A percentile compares a stretch with the other conserved stretches of the same genome.
Evolutionary conservation across 225 moss, liverwort and hornwort genomes (phyloP).

Genomic region (Pseudisothecium myosuroides): DNA sequence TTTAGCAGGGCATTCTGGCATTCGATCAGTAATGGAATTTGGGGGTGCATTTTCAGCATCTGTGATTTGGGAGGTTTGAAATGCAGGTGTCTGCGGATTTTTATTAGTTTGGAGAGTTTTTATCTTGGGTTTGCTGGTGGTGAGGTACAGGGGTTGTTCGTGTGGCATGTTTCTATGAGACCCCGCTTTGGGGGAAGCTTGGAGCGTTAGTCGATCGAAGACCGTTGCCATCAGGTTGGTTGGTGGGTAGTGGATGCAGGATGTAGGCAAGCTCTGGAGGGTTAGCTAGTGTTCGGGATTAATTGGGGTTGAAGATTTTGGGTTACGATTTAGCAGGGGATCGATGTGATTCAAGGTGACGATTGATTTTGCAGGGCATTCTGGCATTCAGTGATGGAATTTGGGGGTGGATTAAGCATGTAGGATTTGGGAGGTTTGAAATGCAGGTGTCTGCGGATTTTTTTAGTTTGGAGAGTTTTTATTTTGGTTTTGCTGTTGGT

Average conservation of each 20-base stretch:
- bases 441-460: neutral
- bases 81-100: too few species aligned
- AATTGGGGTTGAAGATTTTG: neutral
- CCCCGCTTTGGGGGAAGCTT: neutral
- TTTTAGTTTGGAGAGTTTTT: too few species aligned
- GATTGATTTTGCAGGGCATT: neutral
- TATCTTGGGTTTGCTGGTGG: too few species aligned
- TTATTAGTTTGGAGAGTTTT: too few species aligned
- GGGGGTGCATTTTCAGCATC: neutral
- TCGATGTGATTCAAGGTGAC: too few species aligned
- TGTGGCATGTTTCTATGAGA: too few species aligned
- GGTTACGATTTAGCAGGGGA: neutral
- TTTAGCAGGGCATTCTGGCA: neutral
- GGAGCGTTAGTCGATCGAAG: neutral
- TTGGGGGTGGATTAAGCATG: neutral
- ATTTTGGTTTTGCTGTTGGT: neutral
- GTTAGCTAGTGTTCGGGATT: neutral
- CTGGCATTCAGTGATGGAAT: neutral
- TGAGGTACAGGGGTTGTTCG: too few species aligned
- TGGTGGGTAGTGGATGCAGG: neutral
- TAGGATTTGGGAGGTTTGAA: neutral
- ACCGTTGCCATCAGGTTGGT: neutral
- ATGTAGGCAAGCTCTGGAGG: neutral
- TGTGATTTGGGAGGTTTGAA: neutral
- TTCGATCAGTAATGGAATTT: neutral